A percentile compares a stretch with the other conserved stretches of the same genome.
phyloP scores from a whole-genome alignment of 2,329 filamentous ascomycete genomes.

The Malbranchea zuffiana region DNA sequence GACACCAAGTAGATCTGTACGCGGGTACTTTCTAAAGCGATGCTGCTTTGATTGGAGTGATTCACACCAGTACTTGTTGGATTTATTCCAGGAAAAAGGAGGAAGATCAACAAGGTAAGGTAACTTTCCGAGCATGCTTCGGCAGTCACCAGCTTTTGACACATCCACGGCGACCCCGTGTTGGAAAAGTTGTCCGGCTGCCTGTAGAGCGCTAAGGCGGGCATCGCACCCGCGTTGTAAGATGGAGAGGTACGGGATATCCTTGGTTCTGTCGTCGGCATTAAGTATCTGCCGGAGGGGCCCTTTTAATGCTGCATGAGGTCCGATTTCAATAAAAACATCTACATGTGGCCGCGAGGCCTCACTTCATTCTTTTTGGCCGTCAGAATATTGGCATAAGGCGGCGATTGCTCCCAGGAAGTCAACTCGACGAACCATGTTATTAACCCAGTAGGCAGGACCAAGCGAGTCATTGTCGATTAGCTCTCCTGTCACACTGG shows the following conservation, averaged over 20 bases:
- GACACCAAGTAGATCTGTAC: conserved; percentile 8
- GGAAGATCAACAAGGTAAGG: conserved; percentile 18
- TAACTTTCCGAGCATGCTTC: not conserved
- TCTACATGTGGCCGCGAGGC: not conserved
- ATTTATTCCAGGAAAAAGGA: conserved; percentile 13
- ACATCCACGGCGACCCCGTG: conserved; percentile 19
- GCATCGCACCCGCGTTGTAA: conserved; percentile 13
- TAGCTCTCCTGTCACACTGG: conserved; percentile 14
- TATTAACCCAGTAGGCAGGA: conserved; percentile 22
- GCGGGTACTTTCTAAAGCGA: conserved; percentile 14
- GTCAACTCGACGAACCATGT: conserved; percentile 21
- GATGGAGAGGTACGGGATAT: conserved; percentile 11
- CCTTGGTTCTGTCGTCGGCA: not conserved
- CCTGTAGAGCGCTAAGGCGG: conserved; percentile 9
- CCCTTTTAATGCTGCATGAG: conserved; percentile 14
- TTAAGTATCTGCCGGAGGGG: conserved; percentile 14
- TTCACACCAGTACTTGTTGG: conserved; percentile 14
- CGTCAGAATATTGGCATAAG: conserved; percentile 5
- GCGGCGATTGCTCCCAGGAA: conserved; percentile 15
- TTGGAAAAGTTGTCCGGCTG: conserved; percentile 17
- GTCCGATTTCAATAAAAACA: conserved; percentile 15
- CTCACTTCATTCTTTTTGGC: not conserved
- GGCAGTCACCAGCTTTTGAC: conserved; percentile 18
- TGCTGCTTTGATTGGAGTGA: conserved; percentile 13
- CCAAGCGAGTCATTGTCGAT: conserved; percentile 4